Conservation (phyloP, 345 rosid genomes). For the Hypericum androsaemum region DNA sequence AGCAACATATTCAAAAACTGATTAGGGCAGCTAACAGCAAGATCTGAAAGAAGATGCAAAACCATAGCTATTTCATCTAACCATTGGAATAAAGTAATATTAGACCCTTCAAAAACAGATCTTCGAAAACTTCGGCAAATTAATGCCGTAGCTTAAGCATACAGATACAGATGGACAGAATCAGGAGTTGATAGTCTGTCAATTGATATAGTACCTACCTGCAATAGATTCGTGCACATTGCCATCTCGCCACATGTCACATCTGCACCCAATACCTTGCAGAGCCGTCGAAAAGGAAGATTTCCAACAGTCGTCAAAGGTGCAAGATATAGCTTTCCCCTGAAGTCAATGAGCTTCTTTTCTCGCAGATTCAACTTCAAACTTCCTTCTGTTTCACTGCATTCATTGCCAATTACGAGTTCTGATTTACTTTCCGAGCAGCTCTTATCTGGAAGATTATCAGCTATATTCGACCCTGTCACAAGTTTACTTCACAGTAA, state of each 20-base stretch:
- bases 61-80: not conserved
- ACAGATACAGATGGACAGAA: too few relatives aligned
- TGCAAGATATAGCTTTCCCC: conserved; percentile 83
- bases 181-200: too few relatives aligned
- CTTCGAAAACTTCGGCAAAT: too few relatives aligned
- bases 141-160: too few relatives aligned
- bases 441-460: conserved; percentile 21
- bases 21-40: too few relatives aligned
- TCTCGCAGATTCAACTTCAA: conserved; percentile 67
- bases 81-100: too few relatives aligned
- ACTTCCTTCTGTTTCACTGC: conserved; percentile 42
- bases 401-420: conserved; percentile 17
- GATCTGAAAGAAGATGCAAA: not conserved
- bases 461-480: conserved; percentile 28
- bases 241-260: conserved; percentile 99
- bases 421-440: conserved; percentile 19
- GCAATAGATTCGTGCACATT: conserved; percentile 89
- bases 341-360: conserved; percentile 79
- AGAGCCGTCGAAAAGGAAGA: conserved; percentile 92
- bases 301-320: conserved; percentile 94
- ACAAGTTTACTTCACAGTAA: conserved; percentile 10
- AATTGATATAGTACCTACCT: conserved; percentile 34
- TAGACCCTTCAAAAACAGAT: too few relatives aligned
- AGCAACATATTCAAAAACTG: too few relatives aligned
- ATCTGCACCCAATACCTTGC: conserved; percentile 88